Evolutionary conservation across 345 rosid species (phyloP).

Genomic region (Angophora floribunda): DNA sequence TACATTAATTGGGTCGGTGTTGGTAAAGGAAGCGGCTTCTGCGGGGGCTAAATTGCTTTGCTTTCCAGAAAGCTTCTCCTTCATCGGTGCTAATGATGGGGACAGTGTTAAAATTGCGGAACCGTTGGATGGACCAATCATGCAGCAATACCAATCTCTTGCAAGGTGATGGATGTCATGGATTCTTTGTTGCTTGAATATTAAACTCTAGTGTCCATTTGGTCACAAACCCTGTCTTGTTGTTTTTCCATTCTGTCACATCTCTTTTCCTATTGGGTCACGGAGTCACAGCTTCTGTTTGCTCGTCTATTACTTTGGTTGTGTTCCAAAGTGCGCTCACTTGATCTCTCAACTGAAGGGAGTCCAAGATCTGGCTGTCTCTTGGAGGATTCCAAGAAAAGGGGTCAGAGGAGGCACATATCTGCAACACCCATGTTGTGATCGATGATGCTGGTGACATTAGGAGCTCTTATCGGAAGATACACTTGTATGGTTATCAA

Average conservation of each 20-base stretch:
- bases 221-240: not conserved
- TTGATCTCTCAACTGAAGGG: slow-evolving; percentile 27
- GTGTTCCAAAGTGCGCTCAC: not conserved
- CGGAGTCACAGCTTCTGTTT: not conserved
- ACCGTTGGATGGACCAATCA: slow-evolving; percentile 73
- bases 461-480: slow-evolving; percentile 57
- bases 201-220: not conserved
- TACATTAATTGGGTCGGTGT: not conserved
- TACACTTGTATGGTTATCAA: slow-evolving; percentile 51
- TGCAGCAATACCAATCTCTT: slow-evolving; percentile 72
- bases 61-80: slow-evolving; percentile 83
- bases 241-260: not conserved
- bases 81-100: slow-evolving; percentile 49
- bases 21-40: slow-evolving; percentile 65
- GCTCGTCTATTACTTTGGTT: not conserved
- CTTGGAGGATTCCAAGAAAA: slow-evolving; percentile 92
- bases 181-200: not conserved
- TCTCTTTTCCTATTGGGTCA: not conserved
- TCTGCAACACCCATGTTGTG: slow-evolving; percentile 80
- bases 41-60: slow-evolving; percentile 86
- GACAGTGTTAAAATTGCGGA: slow-evolving; percentile 70
- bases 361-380: slow-evolving; percentile 75
- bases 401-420: slow-evolving; percentile 56
- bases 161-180: slow-evolving; percentile 43
- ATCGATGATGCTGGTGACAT: slow-evolving; percentile 70